These are phyloP conservation scores for Cordyceps farinosa DNA, from an alignment of 2,329 filamentous ascomycete species.

Conservation along the genomic window DNA sequence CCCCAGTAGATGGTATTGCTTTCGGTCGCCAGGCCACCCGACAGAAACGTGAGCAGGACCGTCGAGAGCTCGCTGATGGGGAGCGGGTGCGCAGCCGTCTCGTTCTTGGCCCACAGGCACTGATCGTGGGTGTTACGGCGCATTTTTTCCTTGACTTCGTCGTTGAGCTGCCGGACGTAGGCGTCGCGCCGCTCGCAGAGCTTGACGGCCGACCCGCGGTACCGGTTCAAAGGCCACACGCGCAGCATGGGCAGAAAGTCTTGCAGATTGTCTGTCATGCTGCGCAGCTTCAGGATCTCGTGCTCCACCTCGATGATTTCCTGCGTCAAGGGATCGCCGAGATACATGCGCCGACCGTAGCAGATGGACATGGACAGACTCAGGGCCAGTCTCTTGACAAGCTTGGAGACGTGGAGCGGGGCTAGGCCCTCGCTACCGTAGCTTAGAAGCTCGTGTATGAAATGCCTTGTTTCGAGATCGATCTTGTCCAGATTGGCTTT, in stretches of 20 bases:
- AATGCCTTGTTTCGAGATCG: slow-evolving; percentile 7
- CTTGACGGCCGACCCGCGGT: not conserved
- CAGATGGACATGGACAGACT: slow-evolving; percentile 12
- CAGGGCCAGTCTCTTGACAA: slow-evolving; percentile 4
- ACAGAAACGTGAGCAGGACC: slow-evolving; percentile 6
- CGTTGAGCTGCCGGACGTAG: slow-evolving; percentile 5
- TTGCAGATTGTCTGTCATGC: slow-evolving; percentile 12
- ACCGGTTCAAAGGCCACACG: slow-evolving; percentile 3
- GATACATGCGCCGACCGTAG: slow-evolving; percentile 13
- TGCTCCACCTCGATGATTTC: slow-evolving; percentile 13
- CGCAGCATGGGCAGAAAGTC: slow-evolving; percentile 10
- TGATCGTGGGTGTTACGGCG: not conserved
- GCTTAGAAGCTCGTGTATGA: slow-evolving; percentile 7
- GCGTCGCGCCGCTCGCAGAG: slow-evolving; percentile 12
- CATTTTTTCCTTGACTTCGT: slow-evolving; percentile 5
- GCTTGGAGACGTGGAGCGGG: slow-evolving; percentile 2
- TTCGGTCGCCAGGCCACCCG: slow-evolving; percentile 4
- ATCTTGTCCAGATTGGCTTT: slow-evolving; percentile 9
- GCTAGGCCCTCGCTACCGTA: not conserved
- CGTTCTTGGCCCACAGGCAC: slow-evolving; percentile 7
- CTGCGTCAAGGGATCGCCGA: slow-evolving; percentile 1
- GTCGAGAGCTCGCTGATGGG: slow-evolving; percentile 5
- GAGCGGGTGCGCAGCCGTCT: not conserved
- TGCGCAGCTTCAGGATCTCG: slow-evolving; percentile 8
- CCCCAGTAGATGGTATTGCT: slow-evolving; percentile 12